Base-by-base conservation (phyloP, 164 flowering plant species). In the Liquidambar formosana region DNA sequence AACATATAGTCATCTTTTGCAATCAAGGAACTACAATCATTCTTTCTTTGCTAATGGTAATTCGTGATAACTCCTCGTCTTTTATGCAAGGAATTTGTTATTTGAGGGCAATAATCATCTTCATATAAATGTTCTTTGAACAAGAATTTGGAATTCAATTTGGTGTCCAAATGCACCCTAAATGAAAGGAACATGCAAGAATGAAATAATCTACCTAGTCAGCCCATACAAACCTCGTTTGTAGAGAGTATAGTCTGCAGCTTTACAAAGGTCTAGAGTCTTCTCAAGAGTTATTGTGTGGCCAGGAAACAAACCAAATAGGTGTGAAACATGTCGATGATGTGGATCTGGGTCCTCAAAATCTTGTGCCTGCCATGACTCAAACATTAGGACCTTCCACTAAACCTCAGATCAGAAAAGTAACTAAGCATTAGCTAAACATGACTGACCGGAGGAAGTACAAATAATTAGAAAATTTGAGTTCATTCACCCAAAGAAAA, bases 241-340 rank as follows among this genome's bases (percentile, higher is more conserved):
- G 38, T 61, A 63, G 41, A 94, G 91, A n/a, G 89, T 85, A 72
- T 82, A 61, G 13, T 82, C 87, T 62, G 88, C 94, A 73, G 98
- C 98, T 88, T 87, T 89, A 76, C 88, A 84, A 16, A 94, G 87
- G 65, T 88, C 90, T 43, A 97, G 96, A 70, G 82, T 86, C 65
- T 82, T 82, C 71, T 91, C 90, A 13, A 80, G 56, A 45, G 86
- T 87, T 51, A 94, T 90, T 65, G 91, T 85, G 73, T 94, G 97
- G 10, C 98, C 98, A 0, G 98, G 98, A 73, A 76, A 94, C 45
- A 94, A 81, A 57, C 98, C 98, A 84, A 91, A 94, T 22, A 94
- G 80, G 75, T 91, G 98, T 8, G 98, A 94, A 22, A 94, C 54
- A 81, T 94, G 98, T 51, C 98, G 85, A 72, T 94, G 97, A 67